These are phyloP conservation scores for Salvia splendens DNA, from an alignment of 257 asterid genomes.

Conservation along the genomic window DNA sequence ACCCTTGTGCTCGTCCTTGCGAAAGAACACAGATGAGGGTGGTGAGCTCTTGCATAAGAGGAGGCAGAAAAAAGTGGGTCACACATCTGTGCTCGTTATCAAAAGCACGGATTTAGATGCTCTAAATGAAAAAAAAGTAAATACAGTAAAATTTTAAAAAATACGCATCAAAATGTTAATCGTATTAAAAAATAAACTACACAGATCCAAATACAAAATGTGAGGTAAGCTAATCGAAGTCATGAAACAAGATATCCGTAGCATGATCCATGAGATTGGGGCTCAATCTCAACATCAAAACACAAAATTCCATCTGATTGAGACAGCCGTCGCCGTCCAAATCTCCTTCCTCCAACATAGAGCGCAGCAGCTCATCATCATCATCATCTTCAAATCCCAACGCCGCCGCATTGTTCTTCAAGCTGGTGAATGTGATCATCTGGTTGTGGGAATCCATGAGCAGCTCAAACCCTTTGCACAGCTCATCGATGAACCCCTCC, in stretches of 20 bases:
- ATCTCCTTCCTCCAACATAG: constrained; percentile 75
- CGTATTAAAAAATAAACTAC: background rate
- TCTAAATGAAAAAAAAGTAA: too few species aligned
- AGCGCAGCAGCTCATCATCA: constrained; percentile 43
- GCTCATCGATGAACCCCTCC: constrained; percentile 65
- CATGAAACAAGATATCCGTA: background rate
- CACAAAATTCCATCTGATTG: constrained; percentile 68
- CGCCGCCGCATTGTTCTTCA: constrained; percentile 53
- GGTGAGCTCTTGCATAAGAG: too few species aligned
- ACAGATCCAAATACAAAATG: too few species aligned
- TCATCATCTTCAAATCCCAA: constrained; percentile 49
- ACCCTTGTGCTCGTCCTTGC: too few species aligned
- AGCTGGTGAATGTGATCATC: constrained; percentile 65
- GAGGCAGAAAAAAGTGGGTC: too few species aligned
- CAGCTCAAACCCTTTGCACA: constrained; percentile 59
- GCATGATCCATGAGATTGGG: constrained; percentile 63
- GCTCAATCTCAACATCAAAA: constrained; percentile 73
- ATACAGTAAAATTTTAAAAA: too few species aligned
- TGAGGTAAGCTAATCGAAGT: background rate
- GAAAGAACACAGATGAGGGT: too few species aligned
- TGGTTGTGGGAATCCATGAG: constrained; percentile 56
- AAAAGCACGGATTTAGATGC: too few species aligned
- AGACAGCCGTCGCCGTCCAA: constrained; percentile 68
- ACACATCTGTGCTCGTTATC: too few species aligned
- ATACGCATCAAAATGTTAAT: too few species aligned